Conservation (phyloP, 495 filamentous ascomycete genomes). For the Clavariopsis aquatica region DNA sequence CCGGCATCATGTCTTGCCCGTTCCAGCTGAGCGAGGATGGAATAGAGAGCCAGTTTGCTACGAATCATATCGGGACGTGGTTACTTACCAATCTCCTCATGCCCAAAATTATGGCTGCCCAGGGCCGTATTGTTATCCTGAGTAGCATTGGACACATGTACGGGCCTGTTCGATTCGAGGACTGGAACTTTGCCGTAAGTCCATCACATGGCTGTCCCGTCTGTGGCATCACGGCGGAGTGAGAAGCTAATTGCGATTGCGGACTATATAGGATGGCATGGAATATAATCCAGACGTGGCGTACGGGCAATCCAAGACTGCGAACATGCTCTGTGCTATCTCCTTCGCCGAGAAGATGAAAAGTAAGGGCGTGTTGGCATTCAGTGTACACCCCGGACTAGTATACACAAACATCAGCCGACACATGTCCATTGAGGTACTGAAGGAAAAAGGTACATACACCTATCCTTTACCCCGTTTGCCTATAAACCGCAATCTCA, state of each 20-base stretch:
- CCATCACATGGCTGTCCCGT: too few relatives aligned
- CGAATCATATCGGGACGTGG: slow-evolving; percentile 29
- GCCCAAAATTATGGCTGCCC: slow-evolving; percentile 12
- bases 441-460: background rate
- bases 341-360: slow-evolving; percentile 16
- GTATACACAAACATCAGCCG: slow-evolving; percentile 14
- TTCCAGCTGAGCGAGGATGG: slow-evolving; percentile 37
- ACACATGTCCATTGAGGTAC: background rate
- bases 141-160: slow-evolving; percentile 20
- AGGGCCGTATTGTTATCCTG: slow-evolving; percentile 22
- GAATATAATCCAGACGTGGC: slow-evolving; percentile 20
- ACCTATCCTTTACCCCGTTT: too few relatives aligned
- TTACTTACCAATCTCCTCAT: slow-evolving; percentile 30
- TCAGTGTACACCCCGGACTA: slow-evolving; percentile 24
- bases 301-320: slow-evolving; percentile 31
- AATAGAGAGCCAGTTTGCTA: slow-evolving; percentile 59
- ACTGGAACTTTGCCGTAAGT: slow-evolving; percentile 33
- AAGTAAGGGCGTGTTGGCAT: slow-evolving; percentile 18
- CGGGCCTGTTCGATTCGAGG: slow-evolving; percentile 27
- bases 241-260: background rate
- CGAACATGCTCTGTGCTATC: slow-evolving; percentile 27
- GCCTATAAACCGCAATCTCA: too few relatives aligned
- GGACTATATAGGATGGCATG: slow-evolving; percentile 6
- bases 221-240: too few relatives aligned
- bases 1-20: slow-evolving; percentile 12